These are phyloP conservation scores for Clarireedia monteithiana DNA, from an alignment of 2,329 filamentous ascomycete genomes.

Conservation along the genomic window DNA sequence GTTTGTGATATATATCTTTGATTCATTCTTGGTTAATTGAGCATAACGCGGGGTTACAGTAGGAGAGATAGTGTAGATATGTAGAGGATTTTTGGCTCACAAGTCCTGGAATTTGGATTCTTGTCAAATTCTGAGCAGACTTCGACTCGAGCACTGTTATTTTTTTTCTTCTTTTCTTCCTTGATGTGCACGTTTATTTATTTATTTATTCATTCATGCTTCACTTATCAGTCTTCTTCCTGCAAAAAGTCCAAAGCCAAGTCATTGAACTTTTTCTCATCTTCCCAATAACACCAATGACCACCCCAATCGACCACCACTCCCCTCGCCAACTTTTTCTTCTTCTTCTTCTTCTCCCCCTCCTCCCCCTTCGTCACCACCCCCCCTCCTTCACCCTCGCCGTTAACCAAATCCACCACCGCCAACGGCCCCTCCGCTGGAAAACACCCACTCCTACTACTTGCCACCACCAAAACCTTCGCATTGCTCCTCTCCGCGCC, in stretches of 20 bases:
- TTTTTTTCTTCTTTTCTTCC: background rate
- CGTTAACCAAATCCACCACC: slow-evolving; percentile 26
- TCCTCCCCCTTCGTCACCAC: background rate
- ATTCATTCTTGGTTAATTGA: too few relatives aligned
- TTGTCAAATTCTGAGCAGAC: too few relatives aligned
- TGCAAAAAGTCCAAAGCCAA: slow-evolving; percentile 21
- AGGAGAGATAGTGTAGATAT: too few relatives aligned
- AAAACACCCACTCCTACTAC: slow-evolving; percentile 29
- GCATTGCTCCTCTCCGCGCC: slow-evolving; percentile 15
- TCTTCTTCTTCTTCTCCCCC: background rate
- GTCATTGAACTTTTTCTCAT: slow-evolving; percentile 22
- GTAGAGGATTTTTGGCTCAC: too few relatives aligned
- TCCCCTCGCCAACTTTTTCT: slow-evolving; percentile 15
- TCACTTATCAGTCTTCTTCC: background rate
- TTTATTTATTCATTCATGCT: background rate
- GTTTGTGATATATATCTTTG: too few relatives aligned
- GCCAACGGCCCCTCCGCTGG: slow-evolving; percentile 24
- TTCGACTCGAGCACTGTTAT: too few relatives aligned
- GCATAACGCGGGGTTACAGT: too few relatives aligned
- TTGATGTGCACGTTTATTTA: background rate
- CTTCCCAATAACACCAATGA: slow-evolving; percentile 31
- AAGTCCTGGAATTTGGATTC: too few relatives aligned
- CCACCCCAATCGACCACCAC: slow-evolving; percentile 26
- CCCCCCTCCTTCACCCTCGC: background rate
- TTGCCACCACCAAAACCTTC: slow-evolving; percentile 26